Base-by-base conservation (phyloP, 2,329 filamentous ascomycete genomes). In the Monosporascus sp. region DNA sequence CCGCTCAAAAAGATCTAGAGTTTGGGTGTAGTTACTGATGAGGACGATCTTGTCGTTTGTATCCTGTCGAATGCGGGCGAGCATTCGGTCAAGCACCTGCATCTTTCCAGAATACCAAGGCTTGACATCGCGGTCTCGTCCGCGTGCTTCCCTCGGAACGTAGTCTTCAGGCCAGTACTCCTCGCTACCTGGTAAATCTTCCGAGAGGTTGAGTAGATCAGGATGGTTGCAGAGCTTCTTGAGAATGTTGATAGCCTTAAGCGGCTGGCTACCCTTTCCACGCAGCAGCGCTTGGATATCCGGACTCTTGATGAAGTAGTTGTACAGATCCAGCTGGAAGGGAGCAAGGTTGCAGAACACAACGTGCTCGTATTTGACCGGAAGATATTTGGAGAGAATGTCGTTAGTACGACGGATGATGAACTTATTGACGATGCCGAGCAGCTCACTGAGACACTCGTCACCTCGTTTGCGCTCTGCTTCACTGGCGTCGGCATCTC, bases 141-240 rank as follows among this genome's bases (percentile, higher is more conserved):
- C 94, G 49, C 94, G 84, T 3, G 87, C 77, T 58, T 97, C 93
- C 64, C 91, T 96, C 0, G 88, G 89, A 4, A 95, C 84, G 65
- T 91, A 99, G 65, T 96, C 93, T 2, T 89, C 86, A 0, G 94
- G 94, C 65, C 86, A 94, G 62, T 82, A 83, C 27, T 84, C 68
- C 64, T 99, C 92, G 54, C 88, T 91, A 5, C 94, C 94, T 0
- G 93, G 92, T 31, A 99, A 76, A 67, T 99, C 94, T 0, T 84
- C 82, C 0, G 87, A 77, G 2, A 97, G 78, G 56, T 92, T 89
- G 37, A 99, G 82, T 3, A 99, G 81, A 67, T 99, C 94, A 0
- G 94, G 94, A 64, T 99, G 94, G 63, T 99, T 99, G 77, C 95
- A 99, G 16, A 99, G 85, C 70, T 99, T 99, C 74, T 99, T 99